A percentile compares a stretch with the other conserved stretches of the same genome.
Conservation (phyloP, 805 yeast species). For the Myxozyma monticola region DNA sequence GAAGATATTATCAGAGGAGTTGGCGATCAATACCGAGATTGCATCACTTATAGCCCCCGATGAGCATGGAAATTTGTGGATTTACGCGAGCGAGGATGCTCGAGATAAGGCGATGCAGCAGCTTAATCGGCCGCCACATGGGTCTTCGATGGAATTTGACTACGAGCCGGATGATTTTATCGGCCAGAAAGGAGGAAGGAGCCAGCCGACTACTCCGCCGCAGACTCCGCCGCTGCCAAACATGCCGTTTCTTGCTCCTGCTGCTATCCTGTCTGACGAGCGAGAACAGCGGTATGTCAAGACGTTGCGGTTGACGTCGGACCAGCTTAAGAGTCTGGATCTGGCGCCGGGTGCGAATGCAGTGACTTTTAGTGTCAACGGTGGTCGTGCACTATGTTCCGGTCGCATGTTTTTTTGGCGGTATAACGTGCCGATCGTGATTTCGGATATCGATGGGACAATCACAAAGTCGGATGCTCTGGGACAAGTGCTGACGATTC, state of each 20-base stretch:
- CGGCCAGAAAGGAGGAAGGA: conserved; percentile 16
- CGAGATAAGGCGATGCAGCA: conserved; percentile 24
- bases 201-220: conserved; percentile 4
- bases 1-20: conserved; percentile 72
- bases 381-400: conserved; percentile 73
- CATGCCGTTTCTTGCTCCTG: conserved; percentile 10
- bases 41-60: conserved; percentile 38
- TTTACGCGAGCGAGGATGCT: conserved; percentile 34
- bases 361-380: conserved; percentile 73
- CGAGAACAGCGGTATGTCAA: conserved; percentile 57
- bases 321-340: conserved; percentile 73
- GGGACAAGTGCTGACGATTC: conserved; percentile 90
- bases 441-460: conserved; percentile 97
- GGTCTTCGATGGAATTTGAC: conserved; percentile 29
- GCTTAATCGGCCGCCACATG: background rate
- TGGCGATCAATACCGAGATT: conserved; percentile 43
- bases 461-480: conserved; percentile 96
- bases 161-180: conserved; percentile 27
- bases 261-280: conserved; percentile 12
- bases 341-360: conserved; percentile 79
- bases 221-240: conserved; percentile 20
- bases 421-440: conserved; percentile 81
- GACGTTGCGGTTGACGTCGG: conserved; percentile 86
- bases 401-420: conserved; percentile 84
- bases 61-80: conserved; percentile 40